Evolutionary conservation across 2,329 filamentous ascomycete genomes (phyloP).

Genomic region (Arthrocladium fulminans): DNA sequence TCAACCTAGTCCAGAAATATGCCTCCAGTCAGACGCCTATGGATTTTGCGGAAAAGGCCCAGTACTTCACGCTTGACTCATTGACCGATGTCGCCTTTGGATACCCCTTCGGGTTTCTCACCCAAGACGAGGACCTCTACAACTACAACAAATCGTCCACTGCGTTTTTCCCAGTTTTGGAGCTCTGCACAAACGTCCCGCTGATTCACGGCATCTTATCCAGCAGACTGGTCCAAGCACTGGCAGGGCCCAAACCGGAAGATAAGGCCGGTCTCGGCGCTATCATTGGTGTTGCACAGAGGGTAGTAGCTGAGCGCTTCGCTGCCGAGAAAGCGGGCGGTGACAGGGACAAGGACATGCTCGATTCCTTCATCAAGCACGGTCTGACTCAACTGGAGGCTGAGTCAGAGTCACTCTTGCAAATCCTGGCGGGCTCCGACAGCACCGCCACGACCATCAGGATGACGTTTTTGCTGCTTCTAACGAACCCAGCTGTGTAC

Average conservation of each 20-base stretch:
- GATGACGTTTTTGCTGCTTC: constrained; percentile 10
- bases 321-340: constrained; percentile 10
- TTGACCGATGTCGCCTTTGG: constrained; percentile 17
- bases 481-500: constrained; percentile 12
- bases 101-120: constrained; percentile 12
- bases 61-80: constrained; percentile 17
- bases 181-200: constrained; percentile 12
- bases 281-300: constrained; percentile 14
- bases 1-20: constrained; percentile 12
- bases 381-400: constrained; percentile 13
- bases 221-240: constrained; percentile 11
- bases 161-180: constrained; percentile 16
- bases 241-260: constrained; percentile 11
- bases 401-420: constrained; percentile 12
- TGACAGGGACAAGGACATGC: constrained; percentile 22
- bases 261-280: constrained; percentile 14
- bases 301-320: constrained; percentile 21
- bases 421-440: constrained; percentile 12
- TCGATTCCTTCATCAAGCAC: constrained; percentile 26
- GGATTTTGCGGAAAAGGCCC: constrained; percentile 11
- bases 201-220: constrained; percentile 6
- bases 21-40: constrained; percentile 10
- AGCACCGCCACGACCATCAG: constrained; percentile 8
- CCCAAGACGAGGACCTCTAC: constrained; percentile 14
- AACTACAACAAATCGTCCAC: constrained; percentile 10